Conservation (phyloP, 2,329 filamentous ascomycete species). For the Aspergillus floridensis region DNA sequence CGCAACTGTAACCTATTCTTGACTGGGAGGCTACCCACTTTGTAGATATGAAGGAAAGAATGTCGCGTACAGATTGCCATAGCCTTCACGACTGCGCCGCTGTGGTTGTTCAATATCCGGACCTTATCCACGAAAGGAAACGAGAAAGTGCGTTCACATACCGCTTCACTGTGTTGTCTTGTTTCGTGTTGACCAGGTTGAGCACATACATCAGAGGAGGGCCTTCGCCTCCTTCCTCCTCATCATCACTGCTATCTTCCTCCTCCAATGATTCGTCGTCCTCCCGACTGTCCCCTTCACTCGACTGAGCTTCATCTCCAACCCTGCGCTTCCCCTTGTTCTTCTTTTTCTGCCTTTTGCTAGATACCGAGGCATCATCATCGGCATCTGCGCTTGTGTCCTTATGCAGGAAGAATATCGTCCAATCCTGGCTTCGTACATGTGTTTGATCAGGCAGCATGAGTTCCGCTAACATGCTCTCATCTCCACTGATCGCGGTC, state of each 20-base stretch:
- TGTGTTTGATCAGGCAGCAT: slow-evolving; percentile 98
- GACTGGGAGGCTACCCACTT: slow-evolving; percentile 54
- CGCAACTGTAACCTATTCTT: background rate
- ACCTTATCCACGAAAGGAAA: background rate
- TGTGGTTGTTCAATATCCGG: slow-evolving; percentile 27
- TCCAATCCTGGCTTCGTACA: slow-evolving; percentile 94
- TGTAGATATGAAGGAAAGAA: slow-evolving; percentile 98
- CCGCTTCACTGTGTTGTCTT: slow-evolving; percentile 84
- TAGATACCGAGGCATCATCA: slow-evolving; percentile 60
- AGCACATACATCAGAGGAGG: slow-evolving; percentile 94
- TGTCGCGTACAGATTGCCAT: slow-evolving; percentile 99
- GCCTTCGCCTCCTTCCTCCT: slow-evolving; percentile 72
- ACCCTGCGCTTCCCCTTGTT: slow-evolving; percentile 47
- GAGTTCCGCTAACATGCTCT: slow-evolving; percentile 95
- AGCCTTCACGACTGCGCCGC: slow-evolving; percentile 92
- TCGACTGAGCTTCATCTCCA: slow-evolving; percentile 43
- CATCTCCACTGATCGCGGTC: slow-evolving; percentile 89
- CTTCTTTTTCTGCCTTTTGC: slow-evolving; percentile 44
- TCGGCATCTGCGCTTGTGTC: slow-evolving; percentile 83
- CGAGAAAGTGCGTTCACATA: slow-evolving; percentile 29
- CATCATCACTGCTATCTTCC: slow-evolving; percentile 54
- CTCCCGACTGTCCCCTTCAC: slow-evolving; percentile 49
- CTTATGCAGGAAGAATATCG: slow-evolving; percentile 97
- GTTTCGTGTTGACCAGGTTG: slow-evolving; percentile 96
- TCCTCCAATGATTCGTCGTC: slow-evolving; percentile 44